Conservation (phyloP, 83 land plant species). For the Diphasiastrum complanatum region DNA sequence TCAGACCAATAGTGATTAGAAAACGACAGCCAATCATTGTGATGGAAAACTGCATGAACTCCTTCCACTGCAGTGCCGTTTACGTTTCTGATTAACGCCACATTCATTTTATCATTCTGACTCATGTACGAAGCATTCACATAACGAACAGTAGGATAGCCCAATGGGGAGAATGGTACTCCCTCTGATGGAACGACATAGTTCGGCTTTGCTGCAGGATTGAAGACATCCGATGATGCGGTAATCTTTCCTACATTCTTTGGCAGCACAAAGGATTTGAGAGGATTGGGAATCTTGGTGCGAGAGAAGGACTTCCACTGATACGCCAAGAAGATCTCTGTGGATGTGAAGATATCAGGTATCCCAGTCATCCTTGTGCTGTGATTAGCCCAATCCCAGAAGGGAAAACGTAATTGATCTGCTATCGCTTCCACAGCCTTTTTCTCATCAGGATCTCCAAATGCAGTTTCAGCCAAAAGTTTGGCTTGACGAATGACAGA, state of each 20-base stretch:
- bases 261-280: slow-evolving; percentile 3
- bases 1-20: neutral
- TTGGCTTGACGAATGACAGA: neutral
- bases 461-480: neutral
- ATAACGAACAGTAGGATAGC: slow-evolving; percentile 14
- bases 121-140: neutral
- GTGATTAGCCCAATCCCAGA: slow-evolving; percentile 9
- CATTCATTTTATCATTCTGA: neutral
- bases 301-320: slow-evolving; percentile 7
- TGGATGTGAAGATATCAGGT: slow-evolving; percentile 7
- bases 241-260: neutral
- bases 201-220: neutral
- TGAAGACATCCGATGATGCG: slow-evolving; percentile 6
- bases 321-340: slow-evolving; percentile 2
- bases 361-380: slow-evolving; percentile 1
- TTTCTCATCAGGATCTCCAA: neutral
- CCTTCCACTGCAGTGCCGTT: slow-evolving; percentile 11
- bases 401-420: neutral
- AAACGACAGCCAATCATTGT: slow-evolving; percentile 1
- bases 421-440: neutral
- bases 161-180: slow-evolving; percentile 4
- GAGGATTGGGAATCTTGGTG: slow-evolving; percentile 7
- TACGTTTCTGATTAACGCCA: neutral
- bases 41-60: slow-evolving; percentile 8
- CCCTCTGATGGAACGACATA: slow-evolving; percentile 1